phyloP scores from a whole-genome alignment of 2,329 filamentous ascomycete species.

The Trichoderma arundinaceum region DNA sequence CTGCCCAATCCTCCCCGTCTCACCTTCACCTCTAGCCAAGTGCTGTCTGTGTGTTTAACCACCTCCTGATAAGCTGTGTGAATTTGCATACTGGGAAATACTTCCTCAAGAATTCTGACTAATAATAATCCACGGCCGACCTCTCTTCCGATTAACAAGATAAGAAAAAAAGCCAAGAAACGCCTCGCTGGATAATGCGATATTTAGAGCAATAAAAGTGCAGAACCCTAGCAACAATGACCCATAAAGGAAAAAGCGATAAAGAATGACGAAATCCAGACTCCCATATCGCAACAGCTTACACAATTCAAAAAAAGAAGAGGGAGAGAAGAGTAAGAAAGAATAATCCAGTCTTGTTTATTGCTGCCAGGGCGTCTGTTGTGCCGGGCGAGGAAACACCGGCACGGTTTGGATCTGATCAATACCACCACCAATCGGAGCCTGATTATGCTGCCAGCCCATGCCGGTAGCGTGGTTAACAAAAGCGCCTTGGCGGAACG shows the following conservation, averaged over 20 bases:
- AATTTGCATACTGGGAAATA: constrained; percentile 13
- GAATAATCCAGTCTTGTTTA: constrained; percentile 33
- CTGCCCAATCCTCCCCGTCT: neutral
- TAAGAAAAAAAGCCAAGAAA: constrained; percentile 23
- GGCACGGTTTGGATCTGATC: constrained; percentile 80
- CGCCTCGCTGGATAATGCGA: constrained; percentile 33
- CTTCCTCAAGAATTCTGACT: constrained; percentile 14
- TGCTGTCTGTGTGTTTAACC: neutral
- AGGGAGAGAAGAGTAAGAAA: neutral
- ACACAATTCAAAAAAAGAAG: constrained; percentile 25
- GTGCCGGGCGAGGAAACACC: constrained; percentile 81
- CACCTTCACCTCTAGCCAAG: neutral
- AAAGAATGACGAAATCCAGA: constrained; percentile 29
- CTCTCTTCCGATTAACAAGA: neutral
- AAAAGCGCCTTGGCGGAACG: constrained; percentile 89
- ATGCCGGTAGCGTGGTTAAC: constrained; percentile 86
- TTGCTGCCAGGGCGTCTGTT: constrained; percentile 67
- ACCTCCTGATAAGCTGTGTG: neutral
- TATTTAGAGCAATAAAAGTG: constrained; percentile 26
- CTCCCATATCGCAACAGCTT: constrained; percentile 21
- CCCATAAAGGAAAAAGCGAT: constrained; percentile 13
- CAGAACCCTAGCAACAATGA: constrained; percentile 24
- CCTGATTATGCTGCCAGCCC: constrained; percentile 82
- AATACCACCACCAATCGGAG: constrained; percentile 79
- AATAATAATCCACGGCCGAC: constrained; percentile 13